Evolutionary conservation across 148 eudicot species (phyloP), one percentile per base, ranked within the genome.

Genomic region (Dysphania ambrosioides): DNA sequence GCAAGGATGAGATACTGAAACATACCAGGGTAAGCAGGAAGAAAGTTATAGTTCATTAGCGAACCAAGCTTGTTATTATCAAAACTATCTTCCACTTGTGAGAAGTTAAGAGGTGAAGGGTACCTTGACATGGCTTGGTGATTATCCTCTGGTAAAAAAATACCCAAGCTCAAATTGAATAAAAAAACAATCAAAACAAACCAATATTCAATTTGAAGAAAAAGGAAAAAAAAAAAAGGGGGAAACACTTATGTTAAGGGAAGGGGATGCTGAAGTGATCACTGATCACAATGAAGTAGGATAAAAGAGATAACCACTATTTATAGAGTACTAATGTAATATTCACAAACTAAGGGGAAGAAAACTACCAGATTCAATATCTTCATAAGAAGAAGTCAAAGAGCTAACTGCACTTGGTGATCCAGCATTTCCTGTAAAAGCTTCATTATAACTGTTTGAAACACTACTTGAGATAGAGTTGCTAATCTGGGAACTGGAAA

Each of bases 331-430:
- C n/a, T n/a, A n/a, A n/a, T n/a, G n/a, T n/a, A 8, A 27, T 34
- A 68, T 47, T 42, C 6, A 44, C 72, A 32, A n/a, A 47, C 41
- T 12, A 41, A 31, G 66, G 44, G 55, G 4, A 32, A 63, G 30
- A 8, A 24, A 73, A 41, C 42, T 75, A 85, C 87, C 87, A 60
- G 85, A 72, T 70, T 85, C 87, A 68, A 74, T 29, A 6, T 85
- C 87, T 61, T 85, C 86, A 36, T 72, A 80, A 4, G 86, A 44
- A 57, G 86, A 80, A 62, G 83, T 83, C 77, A 80, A 23, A 77
- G 81, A 29, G 64, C 86, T 79, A 36, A 69, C 81, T n/a, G 76
- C 82, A 79, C 83, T 83, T 13, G 86, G 83, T 21, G 86, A 83
- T 51, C 86, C 86, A 30, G 76, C 64, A 77, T 80, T 83, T 69